phyloP scores from a whole-genome alignment of 805 yeast species.

The Candida tibetensis region DNA sequence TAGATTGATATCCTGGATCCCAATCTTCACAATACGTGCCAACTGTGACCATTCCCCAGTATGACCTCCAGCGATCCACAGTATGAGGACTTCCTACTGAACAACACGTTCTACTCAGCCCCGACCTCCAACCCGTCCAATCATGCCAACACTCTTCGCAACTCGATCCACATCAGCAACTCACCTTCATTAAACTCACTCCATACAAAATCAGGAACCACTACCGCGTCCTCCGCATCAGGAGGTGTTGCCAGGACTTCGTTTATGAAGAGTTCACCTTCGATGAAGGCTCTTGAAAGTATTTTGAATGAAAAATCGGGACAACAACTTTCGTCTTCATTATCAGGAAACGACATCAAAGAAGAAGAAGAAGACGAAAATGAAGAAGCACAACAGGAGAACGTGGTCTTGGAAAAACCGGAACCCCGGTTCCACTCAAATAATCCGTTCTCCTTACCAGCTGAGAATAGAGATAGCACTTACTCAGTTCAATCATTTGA shows the following conservation, averaged over 20 bases:
- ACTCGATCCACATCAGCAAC: slow-evolving; percentile 26
- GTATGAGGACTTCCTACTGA: slow-evolving; percentile 32
- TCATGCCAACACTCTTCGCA: slow-evolving; percentile 26
- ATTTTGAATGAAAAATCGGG: slow-evolving; percentile 21
- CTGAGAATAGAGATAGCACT: slow-evolving; percentile 4
- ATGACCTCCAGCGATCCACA: slow-evolving; percentile 1
- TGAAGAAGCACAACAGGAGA: background rate
- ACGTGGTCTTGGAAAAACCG: background rate
- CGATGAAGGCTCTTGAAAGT: slow-evolving; percentile 39
- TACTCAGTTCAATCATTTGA: slow-evolving; percentile 26
- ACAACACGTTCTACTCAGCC: slow-evolving; percentile 32
- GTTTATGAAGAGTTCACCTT: slow-evolving; percentile 39
- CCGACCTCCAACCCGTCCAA: slow-evolving; percentile 15
- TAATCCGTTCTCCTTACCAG: slow-evolving; percentile 2
- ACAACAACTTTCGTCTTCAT: slow-evolving; percentile 2
- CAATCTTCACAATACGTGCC: too few species aligned
- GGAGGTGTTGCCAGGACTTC: slow-evolving; percentile 15
- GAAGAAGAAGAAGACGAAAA: slow-evolving; percentile 19
- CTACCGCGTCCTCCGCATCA: slow-evolving; percentile 2
- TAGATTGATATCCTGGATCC: too few species aligned
- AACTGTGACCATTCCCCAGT: background rate
- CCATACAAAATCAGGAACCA: slow-evolving; percentile 6
- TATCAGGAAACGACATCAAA: background rate
- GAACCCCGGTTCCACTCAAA: background rate
- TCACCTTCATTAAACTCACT: slow-evolving; percentile 26